Conservation (phyloP, 768 basidiomycete species). For the Tephrocybe sp. region DNA sequence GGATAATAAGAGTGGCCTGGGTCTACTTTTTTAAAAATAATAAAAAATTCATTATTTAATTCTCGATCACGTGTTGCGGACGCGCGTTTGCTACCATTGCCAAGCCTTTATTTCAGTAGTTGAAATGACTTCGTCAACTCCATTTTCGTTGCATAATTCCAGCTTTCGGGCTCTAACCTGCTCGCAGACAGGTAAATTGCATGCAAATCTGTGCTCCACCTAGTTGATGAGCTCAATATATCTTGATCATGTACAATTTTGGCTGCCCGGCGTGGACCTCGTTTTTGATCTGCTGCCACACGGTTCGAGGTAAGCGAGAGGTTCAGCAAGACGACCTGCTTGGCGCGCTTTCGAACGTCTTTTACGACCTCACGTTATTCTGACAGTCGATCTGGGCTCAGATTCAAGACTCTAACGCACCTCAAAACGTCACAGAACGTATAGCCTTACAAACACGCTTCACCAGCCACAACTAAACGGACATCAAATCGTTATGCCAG, state of each 20-base stretch:
- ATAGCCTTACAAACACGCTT: neutral
- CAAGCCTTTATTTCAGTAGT: neutral
- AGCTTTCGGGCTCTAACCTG: too few species aligned
- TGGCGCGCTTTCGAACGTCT: constrained; percentile 10
- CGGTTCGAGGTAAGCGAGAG: constrained; percentile 10
- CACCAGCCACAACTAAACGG: neutral
- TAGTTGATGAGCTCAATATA: too few species aligned
- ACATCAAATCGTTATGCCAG: constrained; percentile 13
- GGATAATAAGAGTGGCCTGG: neutral
- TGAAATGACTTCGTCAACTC: too few species aligned
- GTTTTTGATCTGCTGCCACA: constrained; percentile 6
- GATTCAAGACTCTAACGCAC: constrained; percentile 19
- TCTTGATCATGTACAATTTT: too few species aligned
- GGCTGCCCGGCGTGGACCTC: neutral
- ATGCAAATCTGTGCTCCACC: too few species aligned
- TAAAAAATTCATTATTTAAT: constrained; percentile 1
- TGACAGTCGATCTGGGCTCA: constrained; percentile 13
- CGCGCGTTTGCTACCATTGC: neutral
- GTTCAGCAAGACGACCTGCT: constrained; percentile 6
- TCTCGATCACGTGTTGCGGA: constrained; percentile 7
- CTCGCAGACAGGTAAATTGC: too few species aligned
- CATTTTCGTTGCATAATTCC: too few species aligned
- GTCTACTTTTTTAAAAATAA: neutral
- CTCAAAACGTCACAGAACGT: constrained; percentile 1
- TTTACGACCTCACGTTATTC: neutral